phyloP scores from a whole-genome alignment of 2,329 filamentous ascomycete genomes.

The Colletotrichum horii region DNA sequence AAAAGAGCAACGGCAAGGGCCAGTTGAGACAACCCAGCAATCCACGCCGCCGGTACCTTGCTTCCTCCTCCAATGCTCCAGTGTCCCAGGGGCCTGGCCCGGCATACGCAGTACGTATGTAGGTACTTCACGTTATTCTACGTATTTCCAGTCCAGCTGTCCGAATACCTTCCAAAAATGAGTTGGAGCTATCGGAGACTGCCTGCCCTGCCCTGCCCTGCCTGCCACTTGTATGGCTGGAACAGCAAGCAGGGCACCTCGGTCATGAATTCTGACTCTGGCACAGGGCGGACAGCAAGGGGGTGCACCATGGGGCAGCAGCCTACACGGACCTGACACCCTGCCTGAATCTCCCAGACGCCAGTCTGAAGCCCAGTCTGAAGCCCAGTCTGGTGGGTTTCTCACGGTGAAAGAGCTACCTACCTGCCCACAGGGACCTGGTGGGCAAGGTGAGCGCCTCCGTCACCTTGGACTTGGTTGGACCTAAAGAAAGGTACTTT shows the following conservation, averaged over 20 bases:
- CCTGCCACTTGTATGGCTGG: neutral
- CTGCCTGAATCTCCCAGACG: neutral
- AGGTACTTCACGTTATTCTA: neutral
- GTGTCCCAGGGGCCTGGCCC: neutral
- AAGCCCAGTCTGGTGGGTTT: neutral
- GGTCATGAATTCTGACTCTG: neutral
- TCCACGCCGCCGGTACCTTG: constrained; percentile 12
- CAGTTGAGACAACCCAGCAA: constrained; percentile 19
- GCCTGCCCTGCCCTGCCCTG: neutral
- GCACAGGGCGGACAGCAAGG: neutral
- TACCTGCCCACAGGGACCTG: neutral
- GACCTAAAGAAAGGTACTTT: neutral
- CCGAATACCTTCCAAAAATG: neutral
- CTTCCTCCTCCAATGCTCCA: neutral
- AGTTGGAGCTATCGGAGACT: neutral
- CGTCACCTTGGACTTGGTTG: neutral
- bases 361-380: neutral
- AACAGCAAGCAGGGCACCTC: neutral
- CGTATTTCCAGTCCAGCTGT: neutral
- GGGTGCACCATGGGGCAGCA: neutral
- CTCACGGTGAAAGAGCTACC: neutral
- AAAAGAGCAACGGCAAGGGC: constrained; percentile 8
- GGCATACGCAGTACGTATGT: too few species aligned
- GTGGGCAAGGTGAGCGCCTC: neutral
- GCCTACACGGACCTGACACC: constrained; percentile 7